Conservation (phyloP, 2,329 filamentous ascomycete genomes). For the Aspergillus texensis region DNA sequence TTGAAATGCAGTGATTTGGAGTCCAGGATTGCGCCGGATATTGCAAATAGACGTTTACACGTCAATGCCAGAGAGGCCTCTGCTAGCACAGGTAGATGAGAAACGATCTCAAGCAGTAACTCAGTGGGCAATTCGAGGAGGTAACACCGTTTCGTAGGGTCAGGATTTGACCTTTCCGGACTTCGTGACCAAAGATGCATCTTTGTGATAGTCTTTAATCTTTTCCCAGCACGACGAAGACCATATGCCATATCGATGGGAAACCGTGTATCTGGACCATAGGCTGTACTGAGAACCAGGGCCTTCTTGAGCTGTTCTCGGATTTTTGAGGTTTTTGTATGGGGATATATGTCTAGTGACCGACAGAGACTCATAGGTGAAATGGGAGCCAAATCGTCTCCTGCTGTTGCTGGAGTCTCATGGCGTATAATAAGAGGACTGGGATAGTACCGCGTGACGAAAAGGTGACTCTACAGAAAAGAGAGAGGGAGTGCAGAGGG, state of each 20-base stretch:
- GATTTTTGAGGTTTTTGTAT: slow-evolving; percentile 14
- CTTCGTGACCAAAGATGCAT: slow-evolving; percentile 31
- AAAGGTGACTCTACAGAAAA: slow-evolving; percentile 11
- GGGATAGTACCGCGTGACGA: slow-evolving; percentile 30
- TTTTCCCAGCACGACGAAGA: slow-evolving; percentile 33
- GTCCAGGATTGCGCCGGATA: slow-evolving; percentile 33
- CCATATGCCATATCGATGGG: slow-evolving; percentile 31
- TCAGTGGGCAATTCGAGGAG: slow-evolving; percentile 43
- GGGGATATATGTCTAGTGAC: slow-evolving; percentile 12
- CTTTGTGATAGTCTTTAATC: slow-evolving; percentile 32
- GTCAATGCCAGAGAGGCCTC: slow-evolving; percentile 42
- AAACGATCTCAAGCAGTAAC: slow-evolving; percentile 40
- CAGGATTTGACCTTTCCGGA: slow-evolving; percentile 20
- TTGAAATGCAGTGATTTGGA: slow-evolving; percentile 39
- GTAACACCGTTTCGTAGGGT: slow-evolving; percentile 28
- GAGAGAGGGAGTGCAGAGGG: slow-evolving; percentile 1
- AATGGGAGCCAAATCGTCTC: slow-evolving; percentile 15
- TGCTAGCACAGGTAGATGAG: slow-evolving; percentile 37
- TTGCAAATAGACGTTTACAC: slow-evolving; percentile 40
- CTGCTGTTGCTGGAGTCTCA: slow-evolving; percentile 21
- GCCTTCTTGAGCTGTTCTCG: slow-evolving; percentile 9
- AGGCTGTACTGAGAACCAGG: slow-evolving; percentile 8
- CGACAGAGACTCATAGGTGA: slow-evolving; percentile 20
- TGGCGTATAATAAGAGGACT: slow-evolving; percentile 29
- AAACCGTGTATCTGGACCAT: slow-evolving; percentile 21